These are phyloP conservation scores for Leishmania tarentolae DNA, from an alignment of 208 protist genomes.

Conservation along the genomic window DNA sequence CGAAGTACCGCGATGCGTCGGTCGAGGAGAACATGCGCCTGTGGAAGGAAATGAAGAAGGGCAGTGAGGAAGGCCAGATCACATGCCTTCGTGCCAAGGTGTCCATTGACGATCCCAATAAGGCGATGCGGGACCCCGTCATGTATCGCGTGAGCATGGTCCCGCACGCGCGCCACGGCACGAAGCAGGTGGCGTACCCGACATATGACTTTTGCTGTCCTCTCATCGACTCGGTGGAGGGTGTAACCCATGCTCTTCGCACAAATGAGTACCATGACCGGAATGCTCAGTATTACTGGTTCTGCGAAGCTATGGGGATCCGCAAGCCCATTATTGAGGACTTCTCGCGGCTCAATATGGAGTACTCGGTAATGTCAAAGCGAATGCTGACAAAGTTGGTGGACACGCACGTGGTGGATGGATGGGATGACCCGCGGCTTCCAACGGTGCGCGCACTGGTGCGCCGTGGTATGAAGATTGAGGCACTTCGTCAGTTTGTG, in stretches of 20 bases:
- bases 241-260: slow-evolving; percentile 98
- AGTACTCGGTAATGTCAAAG: slow-evolving; percentile 99
- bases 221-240: slow-evolving; percentile 98
- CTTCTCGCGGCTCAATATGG: slow-evolving; percentile 99
- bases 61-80: slow-evolving; percentile 81
- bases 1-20: slow-evolving; percentile 77
- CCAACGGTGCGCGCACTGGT: slow-evolving; percentile 97
- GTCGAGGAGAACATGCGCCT: slow-evolving; percentile 96
- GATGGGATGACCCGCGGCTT: slow-evolving; percentile 99
- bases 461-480: slow-evolving; percentile 96
- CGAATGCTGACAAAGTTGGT: slow-evolving; percentile 98
- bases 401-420: slow-evolving; percentile 94
- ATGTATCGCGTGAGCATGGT: slow-evolving; percentile 96
- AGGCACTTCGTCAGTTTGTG: slow-evolving; percentile 96
- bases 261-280: slow-evolving; percentile 99
- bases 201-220: slow-evolving; percentile 99
- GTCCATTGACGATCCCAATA: slow-evolving; percentile 95
- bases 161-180: slow-evolving; percentile 93
- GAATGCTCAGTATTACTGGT: slow-evolving; percentile 97
- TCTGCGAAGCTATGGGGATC: slow-evolving; percentile 92
- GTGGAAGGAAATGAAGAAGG: slow-evolving; percentile 96
- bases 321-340: slow-evolving; percentile 94
- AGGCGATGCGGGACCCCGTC: slow-evolving; percentile 97
- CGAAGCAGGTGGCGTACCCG: slow-evolving; percentile 96
- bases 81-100: slow-evolving; percentile 98